These are phyloP conservation scores for Mycena kentingensis DNA, from an alignment of 768 basidiomycete genomes.

Conservation along the genomic window DNA sequence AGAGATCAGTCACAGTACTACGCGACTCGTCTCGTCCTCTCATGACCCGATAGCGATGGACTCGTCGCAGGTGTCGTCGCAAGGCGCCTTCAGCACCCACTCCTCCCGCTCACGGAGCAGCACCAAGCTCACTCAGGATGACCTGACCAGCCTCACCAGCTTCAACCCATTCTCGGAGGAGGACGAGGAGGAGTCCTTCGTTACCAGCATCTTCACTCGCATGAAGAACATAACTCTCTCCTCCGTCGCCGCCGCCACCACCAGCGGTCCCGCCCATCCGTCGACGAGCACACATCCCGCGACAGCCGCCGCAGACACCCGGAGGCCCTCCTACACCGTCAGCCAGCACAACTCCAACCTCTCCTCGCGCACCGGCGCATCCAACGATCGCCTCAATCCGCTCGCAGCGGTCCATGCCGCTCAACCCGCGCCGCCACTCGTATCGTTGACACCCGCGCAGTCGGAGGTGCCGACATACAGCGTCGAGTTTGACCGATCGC, in stretches of 20 bases:
- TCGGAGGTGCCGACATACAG: constrained; percentile 75
- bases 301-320: constrained; percentile 44
- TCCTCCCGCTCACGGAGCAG: constrained; percentile 66
- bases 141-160: constrained; percentile 69
- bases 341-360: constrained; percentile 50
- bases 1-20: no score
- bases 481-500: constrained; percentile 61
- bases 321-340: constrained; percentile 57
- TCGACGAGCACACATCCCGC: constrained; percentile 34
- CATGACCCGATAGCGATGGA: constrained; percentile 26
- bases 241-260: constrained; percentile 45
- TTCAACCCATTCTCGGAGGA: constrained; percentile 94
- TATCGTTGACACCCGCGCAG: constrained; percentile 83
- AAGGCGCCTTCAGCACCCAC: constrained; percentile 40
- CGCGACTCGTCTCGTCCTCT: constrained; percentile 20
- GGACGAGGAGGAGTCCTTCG: constrained; percentile 87
- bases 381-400: constrained; percentile 60
- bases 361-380: constrained; percentile 44
- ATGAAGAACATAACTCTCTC: constrained; percentile 81
- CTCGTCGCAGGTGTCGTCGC: constrained; percentile 33
- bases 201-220: constrained; percentile 77
- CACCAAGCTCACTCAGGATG: constrained; percentile 60
- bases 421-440: constrained; percentile 75
- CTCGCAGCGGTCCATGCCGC: constrained; percentile 52
- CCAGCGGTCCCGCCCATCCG: constrained; percentile 32